phyloP scores from a whole-genome alignment of 2,329 filamentous ascomycete species.

The Aspergillus viridinutans region DNA sequence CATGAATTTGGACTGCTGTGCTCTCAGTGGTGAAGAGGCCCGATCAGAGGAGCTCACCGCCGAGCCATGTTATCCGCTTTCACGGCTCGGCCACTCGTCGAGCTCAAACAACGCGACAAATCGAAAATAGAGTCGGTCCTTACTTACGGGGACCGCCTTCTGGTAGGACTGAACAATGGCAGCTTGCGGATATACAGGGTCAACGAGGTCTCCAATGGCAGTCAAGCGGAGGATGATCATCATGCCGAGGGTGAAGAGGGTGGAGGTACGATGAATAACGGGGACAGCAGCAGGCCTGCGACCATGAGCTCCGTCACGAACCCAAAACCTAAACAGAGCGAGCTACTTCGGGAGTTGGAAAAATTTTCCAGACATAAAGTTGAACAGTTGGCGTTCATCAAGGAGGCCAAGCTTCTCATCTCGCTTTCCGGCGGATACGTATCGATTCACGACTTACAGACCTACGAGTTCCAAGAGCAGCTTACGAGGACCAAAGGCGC shows the following conservation, averaged over 20 bases:
- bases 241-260: slow-evolving; percentile 10
- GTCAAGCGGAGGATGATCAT: slow-evolving; percentile 34
- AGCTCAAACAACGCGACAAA: slow-evolving; percentile 93
- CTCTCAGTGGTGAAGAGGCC: slow-evolving; percentile 13
- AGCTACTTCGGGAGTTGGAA: slow-evolving; percentile 85
- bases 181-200: slow-evolving; percentile 85
- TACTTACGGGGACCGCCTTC: slow-evolving; percentile 84
- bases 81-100: slow-evolving; percentile 90
- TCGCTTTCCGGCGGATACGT: slow-evolving; percentile 88
- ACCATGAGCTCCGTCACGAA: slow-evolving; percentile 4
- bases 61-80: slow-evolving; percentile 87
- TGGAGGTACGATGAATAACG: slow-evolving; percentile 12
- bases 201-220: slow-evolving; percentile 57
- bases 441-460: slow-evolving; percentile 83
- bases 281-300: slow-evolving; percentile 4
- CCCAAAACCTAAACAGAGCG: slow-evolving; percentile 57
- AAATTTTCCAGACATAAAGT: slow-evolving; percentile 88
- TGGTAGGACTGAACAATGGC: slow-evolving; percentile 89
- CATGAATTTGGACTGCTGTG: slow-evolving; percentile 13
- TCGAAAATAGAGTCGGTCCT: slow-evolving; percentile 95
- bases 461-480: slow-evolving; percentile 75
- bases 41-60: slow-evolving; percentile 11
- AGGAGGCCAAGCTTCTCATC: slow-evolving; percentile 86
- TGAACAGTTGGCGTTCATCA: slow-evolving; percentile 91
- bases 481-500: slow-evolving; percentile 83